phyloP scores from a whole-genome alignment of 2,329 filamentous ascomycete species.

The Fusarium tanahbumbuense region DNA sequence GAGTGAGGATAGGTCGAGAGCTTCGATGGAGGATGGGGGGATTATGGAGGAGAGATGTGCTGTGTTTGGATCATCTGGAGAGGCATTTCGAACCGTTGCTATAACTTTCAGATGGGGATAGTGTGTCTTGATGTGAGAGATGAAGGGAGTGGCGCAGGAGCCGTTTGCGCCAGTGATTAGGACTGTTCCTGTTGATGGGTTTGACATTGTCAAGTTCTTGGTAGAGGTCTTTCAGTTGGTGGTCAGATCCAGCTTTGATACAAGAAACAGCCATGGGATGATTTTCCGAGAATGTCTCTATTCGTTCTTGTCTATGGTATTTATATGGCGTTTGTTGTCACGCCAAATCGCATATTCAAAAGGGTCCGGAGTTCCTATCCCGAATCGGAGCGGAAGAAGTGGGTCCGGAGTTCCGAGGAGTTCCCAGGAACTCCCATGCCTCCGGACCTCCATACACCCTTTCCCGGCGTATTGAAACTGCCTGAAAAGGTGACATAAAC shows the following conservation, averaged over 20 bases:
- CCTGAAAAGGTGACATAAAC: fast-evolving
- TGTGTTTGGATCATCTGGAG: slow-evolving; percentile 47
- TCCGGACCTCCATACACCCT: neutral
- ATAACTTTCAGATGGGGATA: slow-evolving; percentile 45
- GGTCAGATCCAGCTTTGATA: neutral
- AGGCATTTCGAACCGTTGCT: slow-evolving; percentile 50
- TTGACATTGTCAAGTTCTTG: neutral
- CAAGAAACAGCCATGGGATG: too few relatives aligned
- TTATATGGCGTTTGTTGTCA: neutral
- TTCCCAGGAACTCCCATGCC: slow-evolving; percentile 28
- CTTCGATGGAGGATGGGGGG: slow-evolving; percentile 14
- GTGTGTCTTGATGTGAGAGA: slow-evolving; percentile 20
- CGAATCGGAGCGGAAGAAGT: neutral
- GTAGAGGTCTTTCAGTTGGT: too few relatives aligned
- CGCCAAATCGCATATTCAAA: neutral
- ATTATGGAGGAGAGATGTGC: slow-evolving; percentile 44
- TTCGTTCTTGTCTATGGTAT: too few relatives aligned
- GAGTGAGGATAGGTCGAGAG: slow-evolving; percentile 29
- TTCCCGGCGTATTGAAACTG: neutral
- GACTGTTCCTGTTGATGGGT: slow-evolving; percentile 49
- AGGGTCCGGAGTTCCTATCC: neutral
- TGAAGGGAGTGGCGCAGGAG: slow-evolving; percentile 42
- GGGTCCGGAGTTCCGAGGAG: slow-evolving; percentile 30
- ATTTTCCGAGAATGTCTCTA: too few relatives aligned
- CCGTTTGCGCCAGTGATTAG: slow-evolving; percentile 55